A percentile compares a stretch with the other conserved stretches of the same genome.
Conservation (phyloP, 345 rosid species). For the Ceriops zippeliana region DNA sequence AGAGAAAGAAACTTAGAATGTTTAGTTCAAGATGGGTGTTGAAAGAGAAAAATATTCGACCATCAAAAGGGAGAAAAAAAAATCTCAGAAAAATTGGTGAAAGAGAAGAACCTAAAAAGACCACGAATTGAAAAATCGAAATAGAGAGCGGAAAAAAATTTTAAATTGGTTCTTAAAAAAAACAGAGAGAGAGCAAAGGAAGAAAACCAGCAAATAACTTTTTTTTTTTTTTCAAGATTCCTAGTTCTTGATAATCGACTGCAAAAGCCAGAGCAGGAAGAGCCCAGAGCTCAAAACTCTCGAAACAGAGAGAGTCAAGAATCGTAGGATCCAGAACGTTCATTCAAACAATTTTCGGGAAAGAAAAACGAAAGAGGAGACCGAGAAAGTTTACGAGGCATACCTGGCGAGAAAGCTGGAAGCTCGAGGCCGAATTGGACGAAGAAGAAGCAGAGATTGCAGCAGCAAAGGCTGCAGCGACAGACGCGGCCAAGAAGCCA, state of each 20-base stretch:
- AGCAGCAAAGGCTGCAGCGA: constrained; percentile 49
- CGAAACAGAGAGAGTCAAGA: no score
- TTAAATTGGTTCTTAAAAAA: background rate
- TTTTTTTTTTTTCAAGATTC: no score
- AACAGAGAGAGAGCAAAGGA: background rate
- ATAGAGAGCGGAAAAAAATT: background rate
- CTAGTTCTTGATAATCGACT: no score
- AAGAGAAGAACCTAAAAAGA: background rate
- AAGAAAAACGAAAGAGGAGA: background rate
- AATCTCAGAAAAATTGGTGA: no score
- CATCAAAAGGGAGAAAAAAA: background rate
- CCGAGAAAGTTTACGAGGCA: background rate
- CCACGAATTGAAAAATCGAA: background rate
- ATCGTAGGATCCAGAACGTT: no score
- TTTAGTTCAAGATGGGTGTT: no score
- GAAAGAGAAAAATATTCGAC: no score
- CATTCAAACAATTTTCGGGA: background rate
- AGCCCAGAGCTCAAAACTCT: background rate
- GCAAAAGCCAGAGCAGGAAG: no score
- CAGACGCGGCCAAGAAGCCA: constrained; percentile 45
- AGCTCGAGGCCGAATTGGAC: constrained; percentile 23
- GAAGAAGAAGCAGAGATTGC: constrained; percentile 45
- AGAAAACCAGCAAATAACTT: no score
- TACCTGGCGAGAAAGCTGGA: constrained; percentile 47
- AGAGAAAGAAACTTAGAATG: no score